Evolutionary conservation across 768 basidiomycete genomes (phyloP).

Genomic region (Leucosporidium scottii): DNA sequence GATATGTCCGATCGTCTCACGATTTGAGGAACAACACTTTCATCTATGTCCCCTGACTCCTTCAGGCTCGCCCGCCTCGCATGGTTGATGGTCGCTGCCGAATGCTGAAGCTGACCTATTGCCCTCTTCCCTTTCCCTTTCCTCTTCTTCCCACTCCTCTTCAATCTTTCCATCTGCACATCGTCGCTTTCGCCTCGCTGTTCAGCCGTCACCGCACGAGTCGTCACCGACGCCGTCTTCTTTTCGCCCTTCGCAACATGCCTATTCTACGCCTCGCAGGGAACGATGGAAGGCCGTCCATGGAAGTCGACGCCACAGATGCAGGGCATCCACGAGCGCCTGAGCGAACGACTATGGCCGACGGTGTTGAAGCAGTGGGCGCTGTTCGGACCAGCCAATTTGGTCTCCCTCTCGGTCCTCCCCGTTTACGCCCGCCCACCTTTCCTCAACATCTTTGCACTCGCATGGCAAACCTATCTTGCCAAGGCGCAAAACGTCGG

Average conservation of each 20-base stretch:
- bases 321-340: constrained; percentile 31
- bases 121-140: too few species aligned
- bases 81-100: neutral
- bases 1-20: neutral
- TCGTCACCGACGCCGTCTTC: constrained; percentile 24
- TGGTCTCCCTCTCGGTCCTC: constrained; percentile 10
- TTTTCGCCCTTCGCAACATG: constrained; percentile 33
- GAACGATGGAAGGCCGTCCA: constrained; percentile 20
- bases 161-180: too few species aligned
- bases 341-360: constrained; percentile 25
- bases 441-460: constrained; percentile 31
- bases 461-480: neutral
- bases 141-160: too few species aligned
- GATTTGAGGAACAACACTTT: neutral
- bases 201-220: constrained; percentile 20
- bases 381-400: neutral
- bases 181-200: neutral
- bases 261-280: constrained; percentile 28
- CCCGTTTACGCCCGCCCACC: constrained; percentile 36
- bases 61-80: neutral
- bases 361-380: constrained; percentile 19
- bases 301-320: neutral
- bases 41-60: constrained; percentile 7
- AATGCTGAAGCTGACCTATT: neutral
- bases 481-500: neutral